Conservation (phyloP, 495 filamentous ascomycete genomes). For the Aspergillus wentii region DNA sequence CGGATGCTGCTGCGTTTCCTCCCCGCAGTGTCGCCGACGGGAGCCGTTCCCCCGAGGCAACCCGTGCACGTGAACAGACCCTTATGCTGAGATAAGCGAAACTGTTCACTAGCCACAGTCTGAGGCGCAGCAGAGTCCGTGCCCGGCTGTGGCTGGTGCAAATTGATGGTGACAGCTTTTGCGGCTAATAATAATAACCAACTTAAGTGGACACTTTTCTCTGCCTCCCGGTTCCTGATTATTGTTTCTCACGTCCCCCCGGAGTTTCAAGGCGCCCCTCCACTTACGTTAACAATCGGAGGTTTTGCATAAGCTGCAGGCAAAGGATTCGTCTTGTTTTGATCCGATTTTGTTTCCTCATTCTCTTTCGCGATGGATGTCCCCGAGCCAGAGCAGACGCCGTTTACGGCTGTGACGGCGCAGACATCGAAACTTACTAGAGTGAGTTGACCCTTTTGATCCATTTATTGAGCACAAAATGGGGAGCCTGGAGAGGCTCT, state of each 20-base stretch:
- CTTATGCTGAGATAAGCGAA: neutral
- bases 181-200: too few relatives aligned
- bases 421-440: slow-evolving; percentile 70
- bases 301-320: too few relatives aligned
- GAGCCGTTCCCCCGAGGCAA: slow-evolving; percentile 28
- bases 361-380: slow-evolving; percentile 60
- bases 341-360: neutral
- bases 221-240: too few relatives aligned
- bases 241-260: too few relatives aligned
- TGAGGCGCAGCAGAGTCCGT: too few relatives aligned
- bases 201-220: too few relatives aligned
- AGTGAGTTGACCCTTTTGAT: slow-evolving; percentile 43
- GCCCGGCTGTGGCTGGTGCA: slow-evolving; percentile 16
- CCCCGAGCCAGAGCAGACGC: slow-evolving; percentile 73
- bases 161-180: too few relatives aligned
- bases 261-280: too few relatives aligned
- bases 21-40: slow-evolving; percentile 32
- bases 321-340: slow-evolving; percentile 1
- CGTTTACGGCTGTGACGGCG: slow-evolving; percentile 77
- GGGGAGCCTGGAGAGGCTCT: neutral
- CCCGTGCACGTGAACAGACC: slow-evolving; percentile 13
- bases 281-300: too few relatives aligned
- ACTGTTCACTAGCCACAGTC: too few relatives aligned
- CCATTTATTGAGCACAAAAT: too few relatives aligned
- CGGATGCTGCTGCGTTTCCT: too few relatives aligned